Percentiles rank a stretch among this genome's conserved stretches.
phyloP scores from a whole-genome alignment of 208 protist species.

The Porcisia hertigi region DNA sequence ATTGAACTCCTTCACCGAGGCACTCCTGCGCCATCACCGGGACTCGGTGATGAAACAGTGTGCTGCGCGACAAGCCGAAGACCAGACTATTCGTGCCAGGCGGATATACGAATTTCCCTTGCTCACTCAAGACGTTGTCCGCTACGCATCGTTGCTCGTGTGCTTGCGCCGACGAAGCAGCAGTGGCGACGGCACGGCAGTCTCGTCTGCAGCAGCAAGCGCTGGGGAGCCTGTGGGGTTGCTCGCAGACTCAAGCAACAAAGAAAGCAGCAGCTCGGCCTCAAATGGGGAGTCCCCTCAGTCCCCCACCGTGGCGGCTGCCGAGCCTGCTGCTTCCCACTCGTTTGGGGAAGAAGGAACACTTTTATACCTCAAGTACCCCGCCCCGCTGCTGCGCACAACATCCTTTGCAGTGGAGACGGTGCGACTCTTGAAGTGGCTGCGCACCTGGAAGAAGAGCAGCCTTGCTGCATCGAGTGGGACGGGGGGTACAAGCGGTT shows the following conservation, averaged over 20 bases:
- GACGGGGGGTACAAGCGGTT: not conserved
- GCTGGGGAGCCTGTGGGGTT: not conserved
- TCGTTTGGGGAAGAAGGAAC: constrained; percentile 22
- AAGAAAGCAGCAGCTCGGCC: constrained; percentile 1
- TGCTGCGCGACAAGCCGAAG: constrained; percentile 20
- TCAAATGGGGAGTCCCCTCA: not conserved
- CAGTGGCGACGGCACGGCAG: not conserved
- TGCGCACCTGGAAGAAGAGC: constrained; percentile 64
- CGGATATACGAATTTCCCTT: constrained; percentile 31
- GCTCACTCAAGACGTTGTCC: constrained; percentile 27
- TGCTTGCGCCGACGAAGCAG: constrained; percentile 16
- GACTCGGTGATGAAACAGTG: constrained; percentile 17
- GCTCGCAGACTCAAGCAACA: not conserved
- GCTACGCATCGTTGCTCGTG: constrained; percentile 22
- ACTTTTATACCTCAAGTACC: constrained; percentile 68
- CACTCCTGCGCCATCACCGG: constrained; percentile 18
- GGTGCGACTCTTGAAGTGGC: constrained; percentile 72
- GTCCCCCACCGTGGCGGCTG: not conserved
- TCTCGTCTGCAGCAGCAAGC: not conserved
- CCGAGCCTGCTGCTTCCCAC: not conserved
- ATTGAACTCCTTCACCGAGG: constrained; percentile 22
- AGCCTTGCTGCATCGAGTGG: not conserved
- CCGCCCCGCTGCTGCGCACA: constrained; percentile 71
- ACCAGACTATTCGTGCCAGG: constrained; percentile 11
- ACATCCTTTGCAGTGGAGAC: constrained; percentile 68